Base-by-base conservation (phyloP, 2,329 filamentous ascomycete genomes). In the Sporothrix pallida region DNA sequence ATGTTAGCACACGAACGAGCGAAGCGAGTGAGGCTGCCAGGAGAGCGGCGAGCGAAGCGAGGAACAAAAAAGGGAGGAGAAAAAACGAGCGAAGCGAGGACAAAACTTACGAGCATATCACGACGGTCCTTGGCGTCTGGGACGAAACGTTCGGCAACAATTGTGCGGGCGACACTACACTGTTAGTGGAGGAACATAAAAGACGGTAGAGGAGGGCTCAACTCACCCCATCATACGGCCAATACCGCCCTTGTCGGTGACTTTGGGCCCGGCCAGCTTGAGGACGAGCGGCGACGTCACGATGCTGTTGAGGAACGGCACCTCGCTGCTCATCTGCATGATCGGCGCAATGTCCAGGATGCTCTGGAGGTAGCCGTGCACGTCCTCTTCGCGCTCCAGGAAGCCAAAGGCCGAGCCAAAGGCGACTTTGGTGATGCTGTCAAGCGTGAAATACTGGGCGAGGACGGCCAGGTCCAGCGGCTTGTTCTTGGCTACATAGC, bases 401-500 rank as follows among this genome's bases (percentile, higher is more conserved):
- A 83, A 84, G 23, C 85, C 84, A 75, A 86, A 85, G 1, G 81
- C 78, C 70, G 82, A 75, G 26, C 86, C 86, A 65, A 87, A 84
- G 2, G 83, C 84, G 13, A 88, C 76, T 50, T 83, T 81, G 52
- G 83, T 85, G 75, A 88, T 86, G 23, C 86, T 82, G 75, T 88
- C 87, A 4, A 87, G 79, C 0, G 86, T 86, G 71, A 87, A 84
- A 79, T 82, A 87, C 50, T 85, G 83, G 1, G 83, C 81, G 60
- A 84, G 82, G 6, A 79, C 78, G 20, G 83, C 83, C 48, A 88
- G 77, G 75, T 88, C 85, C 76, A 86, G 80, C 17, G 82, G 77
- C 71, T 13, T 26, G 6, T 44, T 31, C n/a, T 13, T 56, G 60
- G 44, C 37, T 9, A 37, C 31, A 56, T 79, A 78, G 63, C 78